A percentile compares a stretch with the other conserved stretches of the same genome.
Conservation (phyloP, 768 basidiomycete species). For the Psilocybe sp. region DNA sequence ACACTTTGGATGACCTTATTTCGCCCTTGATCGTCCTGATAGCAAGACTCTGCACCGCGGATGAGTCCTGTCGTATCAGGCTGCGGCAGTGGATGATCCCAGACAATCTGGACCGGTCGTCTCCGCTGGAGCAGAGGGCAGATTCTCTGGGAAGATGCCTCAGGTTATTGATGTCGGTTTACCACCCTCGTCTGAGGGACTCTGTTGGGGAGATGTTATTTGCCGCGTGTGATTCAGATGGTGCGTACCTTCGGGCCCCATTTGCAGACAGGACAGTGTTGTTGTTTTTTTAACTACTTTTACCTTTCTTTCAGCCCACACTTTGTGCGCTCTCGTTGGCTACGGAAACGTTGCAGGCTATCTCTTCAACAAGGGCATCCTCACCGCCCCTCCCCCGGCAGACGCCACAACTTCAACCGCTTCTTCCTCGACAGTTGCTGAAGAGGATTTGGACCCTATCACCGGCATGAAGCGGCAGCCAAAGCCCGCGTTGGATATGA, state of each 20-base stretch:
- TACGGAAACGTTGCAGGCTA: slow-evolving; percentile 97
- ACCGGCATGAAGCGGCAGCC: slow-evolving; percentile 66
- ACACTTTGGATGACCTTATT: slow-evolving; percentile 72
- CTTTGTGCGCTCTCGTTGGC: slow-evolving; percentile 75
- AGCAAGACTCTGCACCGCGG: slow-evolving; percentile 64
- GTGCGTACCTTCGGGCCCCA: slow-evolving; percentile 22
- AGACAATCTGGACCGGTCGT: slow-evolving; percentile 73
- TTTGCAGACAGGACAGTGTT: neutral
- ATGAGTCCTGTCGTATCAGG: slow-evolving; percentile 52
- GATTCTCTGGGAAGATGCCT: slow-evolving; percentile 80
- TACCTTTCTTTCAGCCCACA: slow-evolving; percentile 42
- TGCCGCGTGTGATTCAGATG: slow-evolving; percentile 76
- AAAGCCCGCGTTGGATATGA: slow-evolving; percentile 58
- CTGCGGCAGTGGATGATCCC: slow-evolving; percentile 74
- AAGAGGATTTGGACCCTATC: slow-evolving; percentile 72
- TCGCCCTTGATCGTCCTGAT: slow-evolving; percentile 77
- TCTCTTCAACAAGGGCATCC: slow-evolving; percentile 87
- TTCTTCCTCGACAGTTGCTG: slow-evolving; percentile 31
- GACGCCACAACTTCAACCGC: slow-evolving; percentile 25
- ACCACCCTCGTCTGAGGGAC: slow-evolving; percentile 70
- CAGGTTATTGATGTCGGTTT: slow-evolving; percentile 71
- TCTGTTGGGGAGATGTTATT: slow-evolving; percentile 86
- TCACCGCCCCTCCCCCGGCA: slow-evolving; percentile 45
- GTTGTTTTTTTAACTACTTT: neutral
- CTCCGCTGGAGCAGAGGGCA: slow-evolving; percentile 67